Base-by-base conservation (phyloP, 768 basidiomycete genomes). In the Kwoniella newhampshirensis region DNA sequence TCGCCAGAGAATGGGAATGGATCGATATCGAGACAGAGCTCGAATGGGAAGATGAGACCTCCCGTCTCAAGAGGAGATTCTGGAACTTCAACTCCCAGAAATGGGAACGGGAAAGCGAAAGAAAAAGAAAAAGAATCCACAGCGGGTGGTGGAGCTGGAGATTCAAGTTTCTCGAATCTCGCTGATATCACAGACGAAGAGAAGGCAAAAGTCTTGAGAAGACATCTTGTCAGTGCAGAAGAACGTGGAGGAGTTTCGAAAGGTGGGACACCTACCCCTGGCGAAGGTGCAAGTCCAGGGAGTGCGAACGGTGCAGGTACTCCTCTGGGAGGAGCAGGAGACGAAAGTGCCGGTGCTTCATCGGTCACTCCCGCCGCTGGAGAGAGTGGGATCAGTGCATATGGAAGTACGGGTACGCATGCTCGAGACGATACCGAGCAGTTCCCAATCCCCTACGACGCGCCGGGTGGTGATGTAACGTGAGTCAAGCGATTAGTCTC, bases 381-480 rank as follows among this genome's bases (percentile, higher is more conserved):
- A 37, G 53, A 46, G 4, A 55, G 53, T 37, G 58, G 57, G 13
- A 30, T 46, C 18, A 41, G 40, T 20, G 32, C 42, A 13, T 40
- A 59, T 51, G 49, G 62, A 18, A 54, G 49, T 51, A 59, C 60
- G 15, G 58, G 54, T 4, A 51, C 43, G 18, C 66, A 61, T 70
- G 32, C 73, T 55, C 37, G 74, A 36, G 82, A 86, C 51, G 81
- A 82, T 30, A 79, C 83, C 0, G 88, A 90, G 51, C 78, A 84
- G 1, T 96, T 94, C 68, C 86, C 89, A n/a, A 86, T 94, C 41
- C 87, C 87, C 0, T 94, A 90, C 72, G 80, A 90, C 76, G 86
- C 88, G 3, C 86, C 83, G 17, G 92, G 92, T 28, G 91, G 87
- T 25, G 92, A 96, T 71, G 85, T 93, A 59, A 96, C 92, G 90